phyloP scores from a whole-genome alignment of 306 rosid genomes.

The Begonia masoniana region DNA sequence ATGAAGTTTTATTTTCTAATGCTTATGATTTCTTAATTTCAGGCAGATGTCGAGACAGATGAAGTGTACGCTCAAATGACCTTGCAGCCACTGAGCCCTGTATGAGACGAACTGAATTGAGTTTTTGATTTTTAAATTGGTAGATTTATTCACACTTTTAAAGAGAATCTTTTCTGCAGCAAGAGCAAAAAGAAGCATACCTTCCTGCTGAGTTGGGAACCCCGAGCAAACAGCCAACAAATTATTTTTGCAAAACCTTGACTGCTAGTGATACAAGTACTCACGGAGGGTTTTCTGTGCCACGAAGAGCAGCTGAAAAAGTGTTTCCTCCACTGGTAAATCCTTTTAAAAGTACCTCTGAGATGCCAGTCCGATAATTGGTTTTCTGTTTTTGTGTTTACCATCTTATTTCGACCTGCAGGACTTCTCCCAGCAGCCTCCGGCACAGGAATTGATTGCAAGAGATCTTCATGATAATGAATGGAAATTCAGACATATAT shows the following conservation, averaged over 20 bases:
- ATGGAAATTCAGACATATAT: conserved; percentile 97
- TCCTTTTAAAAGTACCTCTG: too few species aligned
- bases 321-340: conserved; percentile 92
- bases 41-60: conserved; percentile 93
- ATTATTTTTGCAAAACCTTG: conserved; percentile 91
- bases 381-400: not conserved
- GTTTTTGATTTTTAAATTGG: conserved; percentile 3
- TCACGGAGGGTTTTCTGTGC: conserved; percentile 98
- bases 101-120: conserved; percentile 17
- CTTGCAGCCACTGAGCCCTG: conserved; percentile 81
- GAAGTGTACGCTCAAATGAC: conserved; percentile 98
- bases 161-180: conserved; percentile 27
- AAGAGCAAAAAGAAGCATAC: conserved; percentile 92
- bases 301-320: conserved; percentile 99
- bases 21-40: conserved; percentile 18
- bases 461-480: conserved; percentile 93
- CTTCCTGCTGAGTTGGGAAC: conserved; percentile 82
- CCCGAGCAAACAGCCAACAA: conserved; percentile 90
- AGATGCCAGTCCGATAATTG: too few species aligned
- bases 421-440: conserved; percentile 96
- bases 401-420: conserved; percentile 11
- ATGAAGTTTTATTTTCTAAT: conserved; percentile 4
- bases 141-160: not conserved
- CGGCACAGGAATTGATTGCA: conserved; percentile 90
- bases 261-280: conserved; percentile 99